A percentile compares a stretch with the other conserved stretches of the same genome.
Conservation (phyloP, 2,329 filamentous ascomycete species). For the Ascochyta clinopodiicola region DNA sequence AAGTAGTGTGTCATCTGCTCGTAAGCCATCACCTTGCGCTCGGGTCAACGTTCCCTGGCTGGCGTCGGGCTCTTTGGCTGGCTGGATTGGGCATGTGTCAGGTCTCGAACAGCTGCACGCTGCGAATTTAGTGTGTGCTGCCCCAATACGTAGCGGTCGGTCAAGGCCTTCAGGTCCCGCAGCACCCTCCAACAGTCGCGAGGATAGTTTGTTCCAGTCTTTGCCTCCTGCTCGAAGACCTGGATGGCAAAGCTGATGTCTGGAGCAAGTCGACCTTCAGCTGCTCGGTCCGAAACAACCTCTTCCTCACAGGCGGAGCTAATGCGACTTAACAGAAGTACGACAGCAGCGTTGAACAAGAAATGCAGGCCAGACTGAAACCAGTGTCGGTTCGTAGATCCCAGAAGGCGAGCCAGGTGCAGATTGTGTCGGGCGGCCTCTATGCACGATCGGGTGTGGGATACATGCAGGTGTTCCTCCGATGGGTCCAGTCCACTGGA, state of each 20-base stretch:
- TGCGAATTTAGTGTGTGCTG: neutral
- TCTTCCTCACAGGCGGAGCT: neutral
- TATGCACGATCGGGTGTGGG: conserved; percentile 23
- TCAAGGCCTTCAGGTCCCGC: conserved; percentile 31
- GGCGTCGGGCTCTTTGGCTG: neutral
- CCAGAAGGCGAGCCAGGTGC: conserved; percentile 22
- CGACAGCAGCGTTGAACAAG: conserved; percentile 37
- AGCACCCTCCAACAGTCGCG: conserved; percentile 33
- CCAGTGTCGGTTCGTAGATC: conserved; percentile 19
- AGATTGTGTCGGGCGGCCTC: conserved; percentile 32
- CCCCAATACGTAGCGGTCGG: conserved; percentile 24
- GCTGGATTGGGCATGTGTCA: neutral
- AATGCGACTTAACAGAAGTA: conserved; percentile 34
- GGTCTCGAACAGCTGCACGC: neutral
- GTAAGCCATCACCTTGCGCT: neutral
- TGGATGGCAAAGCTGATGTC: conserved; percentile 33
- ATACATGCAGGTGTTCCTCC: conserved; percentile 19
- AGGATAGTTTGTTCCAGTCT: conserved; percentile 33
- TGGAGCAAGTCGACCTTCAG: conserved; percentile 5
- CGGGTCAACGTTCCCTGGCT: neutral
- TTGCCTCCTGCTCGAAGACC: conserved; percentile 32
- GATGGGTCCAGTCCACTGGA: conserved; percentile 19
- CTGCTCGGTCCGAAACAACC: neutral
- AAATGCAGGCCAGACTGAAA: conserved; percentile 36
- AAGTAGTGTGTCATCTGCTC: neutral